A percentile compares a stretch with the other conserved stretches of the same genome.
These are phyloP conservation scores for Tricladium varicosporioides DNA, from an alignment of 2,329 filamentous ascomycete species.

Conservation along the genomic window DNA sequence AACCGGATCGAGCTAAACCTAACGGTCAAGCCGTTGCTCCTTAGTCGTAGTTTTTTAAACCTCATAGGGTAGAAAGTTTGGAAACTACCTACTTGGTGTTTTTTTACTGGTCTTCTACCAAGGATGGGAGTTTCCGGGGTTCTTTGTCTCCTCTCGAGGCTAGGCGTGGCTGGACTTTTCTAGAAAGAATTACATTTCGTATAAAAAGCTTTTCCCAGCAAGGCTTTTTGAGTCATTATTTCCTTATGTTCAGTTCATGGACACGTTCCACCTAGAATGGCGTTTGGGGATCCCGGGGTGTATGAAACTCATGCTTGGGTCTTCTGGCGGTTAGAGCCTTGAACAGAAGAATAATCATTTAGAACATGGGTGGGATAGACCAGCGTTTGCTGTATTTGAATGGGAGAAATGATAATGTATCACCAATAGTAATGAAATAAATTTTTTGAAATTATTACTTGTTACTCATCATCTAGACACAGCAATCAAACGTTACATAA, in stretches of 20 bases:
- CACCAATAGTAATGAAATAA: constrained; percentile 13
- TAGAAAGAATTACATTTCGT: too few relatives aligned
- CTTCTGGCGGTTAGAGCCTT: constrained; percentile 2
- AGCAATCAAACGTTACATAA: too few relatives aligned
- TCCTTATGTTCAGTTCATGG: neutral
- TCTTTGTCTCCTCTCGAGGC: too few relatives aligned
- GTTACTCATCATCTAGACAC: too few relatives aligned
- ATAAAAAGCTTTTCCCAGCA: neutral
- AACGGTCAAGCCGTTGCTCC: constrained; percentile 24
- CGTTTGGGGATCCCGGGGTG: constrained; percentile 1
- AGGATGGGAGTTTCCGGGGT: too few relatives aligned
- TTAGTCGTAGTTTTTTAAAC: neutral
- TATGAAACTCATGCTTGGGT: neutral
- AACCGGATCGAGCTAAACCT: constrained; percentile 19
- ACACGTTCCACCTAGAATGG: neutral
- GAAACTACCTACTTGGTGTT: neutral
- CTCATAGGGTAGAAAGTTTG: neutral
- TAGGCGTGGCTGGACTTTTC: too few relatives aligned
- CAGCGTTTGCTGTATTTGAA: constrained; percentile 9
- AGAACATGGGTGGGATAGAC: constrained; percentile 14
- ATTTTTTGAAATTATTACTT: neutral
- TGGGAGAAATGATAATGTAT: constrained; percentile 10
- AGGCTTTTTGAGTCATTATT: neutral
- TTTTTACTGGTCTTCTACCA: too few relatives aligned
- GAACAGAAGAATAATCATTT: constrained; percentile 7